These are phyloP conservation scores for Dactylis glomerata DNA, from an alignment of 176 grass and related monocot species.

Conservation along the genomic window DNA sequence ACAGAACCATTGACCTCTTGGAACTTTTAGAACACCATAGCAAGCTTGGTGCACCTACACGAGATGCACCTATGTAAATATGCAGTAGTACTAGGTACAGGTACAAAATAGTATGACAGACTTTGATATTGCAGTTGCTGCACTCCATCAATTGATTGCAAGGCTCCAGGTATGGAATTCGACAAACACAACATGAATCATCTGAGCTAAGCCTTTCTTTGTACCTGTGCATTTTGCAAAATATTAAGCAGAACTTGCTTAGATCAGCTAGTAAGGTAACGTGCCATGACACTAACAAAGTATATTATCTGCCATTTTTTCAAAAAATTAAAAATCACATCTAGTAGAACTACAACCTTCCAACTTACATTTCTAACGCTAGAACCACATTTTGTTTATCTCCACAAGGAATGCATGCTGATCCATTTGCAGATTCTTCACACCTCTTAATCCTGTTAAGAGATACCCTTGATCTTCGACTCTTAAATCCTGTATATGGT, in stretches of 20 bases:
- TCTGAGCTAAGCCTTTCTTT: constrained; percentile 43
- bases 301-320: neutral
- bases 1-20: constrained; percentile 81
- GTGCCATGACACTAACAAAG: constrained; percentile 12
- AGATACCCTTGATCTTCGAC: constrained; percentile 24
- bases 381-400: constrained; percentile 27
- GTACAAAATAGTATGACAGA: constrained; percentile 32
- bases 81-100: constrained; percentile 14
- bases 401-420: constrained; percentile 12
- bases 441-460: constrained; percentile 25
- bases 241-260: constrained; percentile 31
- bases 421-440: constrained; percentile 27
- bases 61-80: constrained; percentile 37
- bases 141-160: constrained; percentile 76
- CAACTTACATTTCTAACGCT: constrained; percentile 31
- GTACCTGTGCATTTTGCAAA: constrained; percentile 44
- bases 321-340: constrained; percentile 11
- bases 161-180: constrained; percentile 68
- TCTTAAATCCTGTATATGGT: constrained; percentile 38
- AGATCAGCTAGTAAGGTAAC: constrained; percentile 2
- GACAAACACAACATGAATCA: constrained; percentile 84
- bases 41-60: constrained; percentile 95
- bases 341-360: constrained; percentile 44
- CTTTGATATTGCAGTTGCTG: constrained; percentile 75
- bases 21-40: constrained; percentile 87